Base-by-base conservation (phyloP, 495 filamentous ascomycete genomes). In the Hyaloscypha hepaticicola region DNA sequence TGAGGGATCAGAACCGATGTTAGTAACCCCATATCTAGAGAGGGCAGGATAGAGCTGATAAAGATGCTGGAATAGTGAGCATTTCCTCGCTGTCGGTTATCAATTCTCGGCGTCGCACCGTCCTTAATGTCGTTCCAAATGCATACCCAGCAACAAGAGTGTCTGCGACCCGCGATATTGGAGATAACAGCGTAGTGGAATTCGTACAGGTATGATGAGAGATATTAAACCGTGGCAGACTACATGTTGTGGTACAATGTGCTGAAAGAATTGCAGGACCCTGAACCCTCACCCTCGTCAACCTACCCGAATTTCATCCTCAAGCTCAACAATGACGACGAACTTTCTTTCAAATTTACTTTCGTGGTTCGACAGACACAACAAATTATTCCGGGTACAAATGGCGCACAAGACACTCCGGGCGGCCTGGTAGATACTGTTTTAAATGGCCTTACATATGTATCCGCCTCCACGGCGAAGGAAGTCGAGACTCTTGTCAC, bases 401-500 rank as follows among this genome's bases (percentile, higher is more conserved):
- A 84, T 72, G 77, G 80, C 19, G 74, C 82, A 50, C 72, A 80
- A 50, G 79, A 82, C 4, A 80, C 79, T 33, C 60, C 80, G 19
- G 79, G 76, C 31, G 78, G 78, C 58, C 66, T 81, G 28, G 72
- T 75, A 45, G 92, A 96, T 69, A 95, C 92, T 11, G 78, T 83
- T 16, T 87, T 99, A 55, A 96, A 90, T 58, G 93, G 93, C 38
- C 83, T 99, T 6, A 99, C 95, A 7, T 97, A 92, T 76, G 89
- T 94, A 49, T 93, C 92, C 73, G 94, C 90, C 29, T 90, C 94
- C 2, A 96, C 85, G 66, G 76, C 86, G 11, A 89, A 86, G 74
- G 95, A 97, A 65, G 83, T 99, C 14, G 95, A 97, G 70, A 97
- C 95, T 68, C 79, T 99, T 27, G 88, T 97, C 51, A 97, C 92